Conservation (phyloP, 345 rosid genomes). For the Pseudoturritis turrita region DNA sequence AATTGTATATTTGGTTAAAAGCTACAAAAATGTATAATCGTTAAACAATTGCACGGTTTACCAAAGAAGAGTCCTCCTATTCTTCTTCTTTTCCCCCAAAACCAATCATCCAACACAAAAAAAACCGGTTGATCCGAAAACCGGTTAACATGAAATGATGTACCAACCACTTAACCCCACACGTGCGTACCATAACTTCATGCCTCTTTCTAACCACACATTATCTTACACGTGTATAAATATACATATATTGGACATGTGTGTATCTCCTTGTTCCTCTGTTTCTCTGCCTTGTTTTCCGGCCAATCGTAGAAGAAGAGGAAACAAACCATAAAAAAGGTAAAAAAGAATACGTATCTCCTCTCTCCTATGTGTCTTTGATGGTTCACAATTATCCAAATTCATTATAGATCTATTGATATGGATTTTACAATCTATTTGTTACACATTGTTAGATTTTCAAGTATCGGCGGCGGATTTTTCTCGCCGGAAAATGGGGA, state of each 20-base stretch:
- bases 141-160: neutral
- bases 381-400: neutral
- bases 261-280: conserved; percentile 23
- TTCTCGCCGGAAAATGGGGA: conserved; percentile 50
- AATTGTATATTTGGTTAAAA: too few relatives aligned
- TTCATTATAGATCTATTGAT: neutral
- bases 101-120: too few relatives aligned
- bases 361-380: neutral
- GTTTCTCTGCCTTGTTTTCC: conserved; percentile 15
- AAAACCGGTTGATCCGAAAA: neutral
- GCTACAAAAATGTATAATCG: neutral
- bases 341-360: neutral
- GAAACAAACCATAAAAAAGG: conserved; percentile 8
- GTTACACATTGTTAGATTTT: conserved; percentile 12
- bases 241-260: neutral
- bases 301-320: conserved; percentile 18
- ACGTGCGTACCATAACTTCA: conserved; percentile 26
- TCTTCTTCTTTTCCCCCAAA: too few relatives aligned
- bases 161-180: neutral
- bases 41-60: too few relatives aligned
- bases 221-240: conserved; percentile 25
- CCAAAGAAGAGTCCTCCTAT: too few relatives aligned
- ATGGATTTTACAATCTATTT: neutral
- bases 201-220: conserved; percentile 1
- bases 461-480: neutral